phyloP scores from a whole-genome alignment of 2,329 filamentous ascomycete genomes.

The Rutstroemia sp. region DNA sequence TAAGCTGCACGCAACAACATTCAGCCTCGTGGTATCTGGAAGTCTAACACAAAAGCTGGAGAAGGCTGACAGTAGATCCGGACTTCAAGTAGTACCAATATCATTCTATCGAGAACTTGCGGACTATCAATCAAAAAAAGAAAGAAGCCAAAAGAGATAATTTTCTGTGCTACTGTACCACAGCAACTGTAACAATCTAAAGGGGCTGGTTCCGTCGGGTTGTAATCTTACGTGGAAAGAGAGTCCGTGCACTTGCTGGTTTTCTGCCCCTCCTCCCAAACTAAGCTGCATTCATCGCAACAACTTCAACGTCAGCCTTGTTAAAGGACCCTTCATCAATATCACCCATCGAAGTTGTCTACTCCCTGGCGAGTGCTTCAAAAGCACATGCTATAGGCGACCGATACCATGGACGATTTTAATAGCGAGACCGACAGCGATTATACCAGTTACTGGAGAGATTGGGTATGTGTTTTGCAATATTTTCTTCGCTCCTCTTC shows the following conservation, averaged over 20 bases:
- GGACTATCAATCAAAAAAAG: no score
- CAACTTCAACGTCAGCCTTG: conserved; percentile 7
- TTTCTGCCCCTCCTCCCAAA: conserved; percentile 10
- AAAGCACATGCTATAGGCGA: conserved; percentile 24
- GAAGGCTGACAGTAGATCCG: no score
- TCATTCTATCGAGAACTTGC: no score
- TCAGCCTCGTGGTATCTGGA: no score
- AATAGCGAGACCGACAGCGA: conserved; percentile 97
- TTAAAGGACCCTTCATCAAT: background rate
- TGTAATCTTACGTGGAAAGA: background rate
- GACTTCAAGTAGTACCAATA: no score
- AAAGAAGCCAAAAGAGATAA: no score
- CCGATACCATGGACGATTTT: conserved; percentile 78
- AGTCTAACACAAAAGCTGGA: no score
- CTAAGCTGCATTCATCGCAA: conserved; percentile 1
- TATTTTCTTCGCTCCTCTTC: conserved; percentile 13
- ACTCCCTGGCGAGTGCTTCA: conserved; percentile 23
- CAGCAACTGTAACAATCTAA: background rate
- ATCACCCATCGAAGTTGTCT: conserved; percentile 6
- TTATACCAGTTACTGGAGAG: conserved; percentile 98
- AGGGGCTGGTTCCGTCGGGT: background rate
- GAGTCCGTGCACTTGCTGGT: conserved; percentile 2
- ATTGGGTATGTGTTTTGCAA: conserved; percentile 70
- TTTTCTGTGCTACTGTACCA: no score
- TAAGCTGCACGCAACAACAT: no score